Evolutionary conservation across 2,329 filamentous ascomycete species (phyloP), one percentile per base, ranked within the genome.

Genomic region (Alternaria solani): DNA sequence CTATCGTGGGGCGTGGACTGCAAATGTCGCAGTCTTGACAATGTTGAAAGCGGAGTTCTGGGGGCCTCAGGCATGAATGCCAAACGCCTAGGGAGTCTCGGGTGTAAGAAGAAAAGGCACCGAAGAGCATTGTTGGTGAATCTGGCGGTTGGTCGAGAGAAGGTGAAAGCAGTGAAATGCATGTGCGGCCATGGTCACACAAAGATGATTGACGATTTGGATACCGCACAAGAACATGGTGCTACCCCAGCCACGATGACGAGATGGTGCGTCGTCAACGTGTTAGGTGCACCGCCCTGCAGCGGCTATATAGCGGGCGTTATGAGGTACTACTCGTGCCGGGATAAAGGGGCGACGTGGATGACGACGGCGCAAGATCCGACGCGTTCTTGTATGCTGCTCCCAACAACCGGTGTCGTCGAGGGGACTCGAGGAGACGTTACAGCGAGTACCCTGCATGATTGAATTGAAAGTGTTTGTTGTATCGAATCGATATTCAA

Each of bases 51-150:
- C 28, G 34, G 44, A 36, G 41, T 43, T 34, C 34, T 44, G 51
- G 25, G 14, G 51, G 60, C 59, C 65, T 61, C 62, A 63, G 68
- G 61, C 62, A 62, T 51, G 38, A 51, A 72, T 65, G 66, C 71
- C 68, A 77, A 73, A 76, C 74, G 53, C 65, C 59, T 58, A 64
- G 38, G 63, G 63, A 26, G 73, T 75, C 68, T 75, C 72, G 72
- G 65, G 65, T 70, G 46, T 28, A 55, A 46, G n/a, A 56, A 41
- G 48, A 20, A 44, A 49, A 43, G 43, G 32, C 14, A 8, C 30
- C 46, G 46, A 49, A 49, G 46, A 26, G 46, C 5, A 34, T 51
- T 59, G 51, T 48, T 25, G 48, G 39, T 18, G 53, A 43, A 43
- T 18, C 51, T 43, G 14, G 54, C 44, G 28, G 52, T n/a, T 43